Base-by-base conservation (phyloP, 768 basidiomycete genomes). In the Lentinula aciculospora region DNA sequence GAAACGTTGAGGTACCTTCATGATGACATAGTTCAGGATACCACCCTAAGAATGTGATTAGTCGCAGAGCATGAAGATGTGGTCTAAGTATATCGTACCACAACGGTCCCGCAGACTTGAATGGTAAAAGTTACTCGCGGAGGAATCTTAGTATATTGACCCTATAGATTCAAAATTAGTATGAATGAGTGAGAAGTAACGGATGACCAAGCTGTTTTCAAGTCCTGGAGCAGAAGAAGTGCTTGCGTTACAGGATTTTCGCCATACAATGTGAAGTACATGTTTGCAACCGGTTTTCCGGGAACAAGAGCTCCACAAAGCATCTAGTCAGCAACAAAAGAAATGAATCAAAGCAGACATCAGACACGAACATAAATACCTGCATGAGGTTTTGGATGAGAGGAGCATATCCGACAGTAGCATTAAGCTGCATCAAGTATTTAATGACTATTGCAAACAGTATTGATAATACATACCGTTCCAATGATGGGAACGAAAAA, bases 51-150 rank as follows among this genome's bases (percentile, higher is more conserved):
- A 27, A 8, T 29, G 28, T n/a, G n/a, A n/a, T 51, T n/a, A 62
- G 47, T 25, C 45, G 19, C 29, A 21, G 29, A 23, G 25, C 13
- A 27, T 21, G 15, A 19, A 25, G 19, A 4, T 19, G n/a, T n/a
- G n/a, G n/a, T n/a, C n/a, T 15, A 13, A 46, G 17, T 12, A 17
- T 23, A 2, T 56, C 68, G 28, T 61, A 79, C 79, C 27, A 85
- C 70, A 34, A 85, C 67, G 13, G 82, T 77, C 3, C 85, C 84
- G 44, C 78, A 62, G 19, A 70, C 67, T 63, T 86, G 84, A 4
- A 81, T 78, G 13, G 69, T 66, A 63, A 86, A 85, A 3, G 83
- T 79, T 42, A 75, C 74, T n/a, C 80, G 75, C 4, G 84, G 84
- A 12, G 84, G 81, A 19, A 85, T 73, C 68, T 85, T 85, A 15